Conservation (phyloP, 345 rosid species). For the Diplotaxis tenuifolia region DNA sequence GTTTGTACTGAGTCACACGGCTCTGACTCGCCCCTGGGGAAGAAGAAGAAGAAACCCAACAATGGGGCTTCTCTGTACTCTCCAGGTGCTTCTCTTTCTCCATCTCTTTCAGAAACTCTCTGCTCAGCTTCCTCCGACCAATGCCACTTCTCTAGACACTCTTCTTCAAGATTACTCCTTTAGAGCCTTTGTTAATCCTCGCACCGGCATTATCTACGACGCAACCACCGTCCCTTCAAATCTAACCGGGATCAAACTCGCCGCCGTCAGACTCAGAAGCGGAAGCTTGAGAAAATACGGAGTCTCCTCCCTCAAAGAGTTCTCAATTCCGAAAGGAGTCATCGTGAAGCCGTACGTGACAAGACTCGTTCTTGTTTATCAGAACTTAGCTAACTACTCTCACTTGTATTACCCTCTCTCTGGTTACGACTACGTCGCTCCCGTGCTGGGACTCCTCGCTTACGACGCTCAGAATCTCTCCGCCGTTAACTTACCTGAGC, state of each 20-base stretch:
- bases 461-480: conserved; percentile 70
- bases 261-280: conserved; percentile 79
- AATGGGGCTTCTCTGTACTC: conserved; percentile 66
- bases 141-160: conserved; percentile 54
- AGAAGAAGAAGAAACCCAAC: conserved; percentile 28
- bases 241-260: conserved; percentile 64
- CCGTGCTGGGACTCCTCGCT: conserved; percentile 81
- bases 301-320: conserved; percentile 51
- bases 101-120: conserved; percentile 33
- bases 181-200: conserved; percentile 61
- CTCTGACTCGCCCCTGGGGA: conserved; percentile 36
- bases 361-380: conserved; percentile 84
- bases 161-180: conserved; percentile 88
- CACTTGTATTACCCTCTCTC: conserved; percentile 53
- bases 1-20: conserved; percentile 33
- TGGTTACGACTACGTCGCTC: conserved; percentile 58
- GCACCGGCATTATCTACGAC: conserved; percentile 65
- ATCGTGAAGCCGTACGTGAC: conserved; percentile 57
- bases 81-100: conserved; percentile 46
- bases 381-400: conserved; percentile 83
- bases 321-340: conserved; percentile 55
- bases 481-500: conserved; percentile 48
- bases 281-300: conserved; percentile 76
- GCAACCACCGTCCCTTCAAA: conserved; percentile 57
- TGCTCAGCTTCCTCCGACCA: conserved; percentile 42